phyloP scores from a whole-genome alignment of 169 alveolate species.

The Plasmodium chabaudi region DNA sequence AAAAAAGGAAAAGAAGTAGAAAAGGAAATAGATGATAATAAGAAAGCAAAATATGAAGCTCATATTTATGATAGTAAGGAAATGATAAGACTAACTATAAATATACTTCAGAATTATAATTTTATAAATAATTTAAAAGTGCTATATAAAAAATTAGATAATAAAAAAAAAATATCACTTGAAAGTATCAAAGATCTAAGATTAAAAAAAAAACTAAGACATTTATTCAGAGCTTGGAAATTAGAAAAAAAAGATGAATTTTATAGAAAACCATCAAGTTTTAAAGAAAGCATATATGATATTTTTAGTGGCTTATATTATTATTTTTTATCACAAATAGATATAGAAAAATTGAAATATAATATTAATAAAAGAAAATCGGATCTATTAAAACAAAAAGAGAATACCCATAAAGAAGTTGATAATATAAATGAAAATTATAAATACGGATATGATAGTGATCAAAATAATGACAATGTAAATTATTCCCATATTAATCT shows the following conservation, averaged over 20 bases:
- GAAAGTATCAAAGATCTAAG: slow-evolving; percentile 77
- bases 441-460: background rate
- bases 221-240: slow-evolving; percentile 82
- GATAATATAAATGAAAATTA: background rate
- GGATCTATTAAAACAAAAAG: slow-evolving; percentile 31
- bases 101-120: slow-evolving; percentile 59
- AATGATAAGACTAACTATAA: slow-evolving; percentile 75
- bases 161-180: slow-evolving; percentile 75
- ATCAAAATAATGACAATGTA: background rate
- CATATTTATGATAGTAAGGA: slow-evolving; percentile 75
- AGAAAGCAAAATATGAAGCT: slow-evolving; percentile 33
- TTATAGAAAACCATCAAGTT: slow-evolving; percentile 83
- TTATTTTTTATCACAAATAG: slow-evolving; percentile 79
- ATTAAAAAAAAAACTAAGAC: slow-evolving; percentile 85
- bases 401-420: slow-evolving; percentile 7
- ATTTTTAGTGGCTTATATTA: slow-evolving; percentile 77
- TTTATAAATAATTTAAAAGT: slow-evolving; percentile 74
- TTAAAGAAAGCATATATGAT: slow-evolving; percentile 79
- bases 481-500: background rate
- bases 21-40: background rate
- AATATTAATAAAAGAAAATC: slow-evolving; percentile 63
- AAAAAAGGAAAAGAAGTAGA: slow-evolving; percentile 2
- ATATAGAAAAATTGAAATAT: slow-evolving; percentile 76
- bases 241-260: slow-evolving; percentile 73
- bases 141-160: slow-evolving; percentile 67